Evolutionary conservation across 148 eudicot genomes (phyloP).

Genomic region (Cornus controversa): DNA sequence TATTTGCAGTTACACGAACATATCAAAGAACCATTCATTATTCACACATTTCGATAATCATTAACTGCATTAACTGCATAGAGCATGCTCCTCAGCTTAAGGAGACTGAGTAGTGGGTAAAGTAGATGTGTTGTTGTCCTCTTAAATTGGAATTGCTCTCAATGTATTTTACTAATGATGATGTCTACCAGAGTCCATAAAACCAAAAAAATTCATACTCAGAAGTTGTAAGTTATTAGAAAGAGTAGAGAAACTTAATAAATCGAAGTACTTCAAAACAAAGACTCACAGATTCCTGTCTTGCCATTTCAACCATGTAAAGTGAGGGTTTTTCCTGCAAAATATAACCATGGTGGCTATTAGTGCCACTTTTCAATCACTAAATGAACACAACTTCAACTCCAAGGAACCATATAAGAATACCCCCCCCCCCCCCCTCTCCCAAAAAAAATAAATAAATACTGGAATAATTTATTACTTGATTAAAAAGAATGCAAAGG

Average conservation of each 20-base stretch:
- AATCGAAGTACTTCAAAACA: background rate
- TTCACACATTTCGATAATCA: background rate
- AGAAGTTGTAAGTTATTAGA: background rate
- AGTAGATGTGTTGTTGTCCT: background rate
- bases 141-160: background rate
- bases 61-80: background rate
- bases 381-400: background rate
- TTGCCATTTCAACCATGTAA: slow-evolving; percentile 82
- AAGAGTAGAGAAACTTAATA: too few species aligned
- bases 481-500: background rate
- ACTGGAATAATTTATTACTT: background rate
- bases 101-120: background rate
- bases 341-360: slow-evolving; percentile 15
- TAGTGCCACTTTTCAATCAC: background rate
- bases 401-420: background rate
- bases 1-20: background rate
- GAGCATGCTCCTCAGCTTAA: background rate
- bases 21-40: background rate
- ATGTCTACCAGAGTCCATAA: background rate
- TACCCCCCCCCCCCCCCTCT: too few species aligned
- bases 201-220: background rate
- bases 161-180: background rate
- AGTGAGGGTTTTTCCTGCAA: slow-evolving; percentile 78
- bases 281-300: slow-evolving; percentile 56
- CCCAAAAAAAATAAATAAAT: too few species aligned